Evolutionary conservation across 1,284 basidiomycete species (phyloP).

Genomic region (Cystobasidium pallidum): DNA sequence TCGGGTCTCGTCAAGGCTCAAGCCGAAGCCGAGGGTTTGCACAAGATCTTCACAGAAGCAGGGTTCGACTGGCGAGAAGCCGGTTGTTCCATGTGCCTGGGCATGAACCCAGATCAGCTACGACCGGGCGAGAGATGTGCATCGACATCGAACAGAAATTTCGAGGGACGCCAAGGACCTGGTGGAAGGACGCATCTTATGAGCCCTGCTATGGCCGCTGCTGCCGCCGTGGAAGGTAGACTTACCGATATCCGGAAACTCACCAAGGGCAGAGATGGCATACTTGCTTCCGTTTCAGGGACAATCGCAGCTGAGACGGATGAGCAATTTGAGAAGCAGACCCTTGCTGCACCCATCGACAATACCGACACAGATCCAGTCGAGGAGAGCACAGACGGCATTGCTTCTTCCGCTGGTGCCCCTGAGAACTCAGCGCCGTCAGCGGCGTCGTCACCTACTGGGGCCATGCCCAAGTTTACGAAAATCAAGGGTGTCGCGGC

Average conservation of each 20-base stretch:
- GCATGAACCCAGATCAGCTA: constrained; percentile 96
- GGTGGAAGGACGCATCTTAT: constrained; percentile 91
- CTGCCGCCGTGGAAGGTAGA: constrained; percentile 85
- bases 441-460: constrained; percentile 64
- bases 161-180: constrained; percentile 88
- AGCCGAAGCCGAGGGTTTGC: constrained; percentile 89
- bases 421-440: constrained; percentile 49
- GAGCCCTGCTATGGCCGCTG: constrained; percentile 94
- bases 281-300: constrained; percentile 78
- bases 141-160: constrained; percentile 95
- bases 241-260: constrained; percentile 83
- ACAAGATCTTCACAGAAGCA: constrained; percentile 86
- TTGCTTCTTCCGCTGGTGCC: constrained; percentile 47
- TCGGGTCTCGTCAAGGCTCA: constrained; percentile 94
- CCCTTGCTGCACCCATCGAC: constrained; percentile 47
- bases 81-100: constrained; percentile 96
- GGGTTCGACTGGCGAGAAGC: constrained; percentile 98
- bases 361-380: constrained; percentile 50
- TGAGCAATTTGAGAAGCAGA: constrained; percentile 47
- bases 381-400: constrained; percentile 55
- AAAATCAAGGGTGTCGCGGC: constrained; percentile 81
- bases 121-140: constrained; percentile 88
- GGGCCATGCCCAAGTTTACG: constrained; percentile 72
- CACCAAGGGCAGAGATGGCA: constrained; percentile 58
- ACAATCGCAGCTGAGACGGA: constrained; percentile 59